Evolutionary conservation across 192 early-diverging fungal species (phyloP).

Genomic region (Rhizoclosmatium sp.): DNA sequence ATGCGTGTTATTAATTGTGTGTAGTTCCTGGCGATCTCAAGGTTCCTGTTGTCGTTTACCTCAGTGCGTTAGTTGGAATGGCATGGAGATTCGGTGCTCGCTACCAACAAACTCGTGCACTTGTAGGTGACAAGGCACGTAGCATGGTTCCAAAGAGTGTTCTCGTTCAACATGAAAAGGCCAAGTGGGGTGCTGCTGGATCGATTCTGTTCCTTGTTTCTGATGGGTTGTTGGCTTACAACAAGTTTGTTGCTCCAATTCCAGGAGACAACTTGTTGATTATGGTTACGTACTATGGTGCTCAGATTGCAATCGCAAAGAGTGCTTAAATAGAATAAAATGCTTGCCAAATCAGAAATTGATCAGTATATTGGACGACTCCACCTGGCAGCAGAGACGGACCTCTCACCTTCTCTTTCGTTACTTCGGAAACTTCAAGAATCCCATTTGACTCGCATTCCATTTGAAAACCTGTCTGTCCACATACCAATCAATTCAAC

Average conservation of each 20-base stretch:
- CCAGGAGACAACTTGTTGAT: background rate
- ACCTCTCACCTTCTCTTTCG: background rate
- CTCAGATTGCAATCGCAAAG: constrained; percentile 10
- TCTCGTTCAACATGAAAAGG: background rate
- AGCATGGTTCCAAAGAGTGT: background rate
- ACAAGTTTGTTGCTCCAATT: constrained; percentile 14
- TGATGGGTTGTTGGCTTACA: background rate
- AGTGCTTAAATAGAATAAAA: background rate
- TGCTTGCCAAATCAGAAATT: too few relatives aligned
- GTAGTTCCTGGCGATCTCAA: background rate
- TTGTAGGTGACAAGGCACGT: background rate
- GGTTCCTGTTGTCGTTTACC: constrained; percentile 4
- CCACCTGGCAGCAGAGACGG: too few relatives aligned
- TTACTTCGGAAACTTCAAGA: background rate
- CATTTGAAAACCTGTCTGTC: background rate
- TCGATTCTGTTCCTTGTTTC: background rate
- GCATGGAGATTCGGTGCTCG: constrained; percentile 13
- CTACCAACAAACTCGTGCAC: background rate
- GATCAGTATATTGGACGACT: too few relatives aligned
- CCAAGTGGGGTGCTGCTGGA: background rate
- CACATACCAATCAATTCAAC: background rate
- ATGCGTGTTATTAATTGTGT: background rate
- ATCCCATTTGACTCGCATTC: background rate
- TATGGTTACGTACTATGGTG: constrained; percentile 16
- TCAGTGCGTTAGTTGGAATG: background rate